phyloP scores from a whole-genome alignment of 2,329 filamentous ascomycete species.

The Penicillium sp. region DNA sequence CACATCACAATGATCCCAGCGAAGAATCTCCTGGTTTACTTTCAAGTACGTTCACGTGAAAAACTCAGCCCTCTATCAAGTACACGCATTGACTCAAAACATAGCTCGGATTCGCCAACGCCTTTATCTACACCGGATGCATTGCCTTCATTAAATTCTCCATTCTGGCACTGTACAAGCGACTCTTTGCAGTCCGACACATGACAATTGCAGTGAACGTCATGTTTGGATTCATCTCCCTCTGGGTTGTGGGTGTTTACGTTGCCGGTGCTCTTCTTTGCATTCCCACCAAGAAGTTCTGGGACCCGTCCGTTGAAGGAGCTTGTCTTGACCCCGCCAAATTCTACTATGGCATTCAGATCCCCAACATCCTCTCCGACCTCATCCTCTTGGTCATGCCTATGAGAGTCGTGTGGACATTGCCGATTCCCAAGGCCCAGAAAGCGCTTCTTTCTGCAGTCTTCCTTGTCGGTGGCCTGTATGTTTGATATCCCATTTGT shows the following conservation, averaged over 20 bases:
- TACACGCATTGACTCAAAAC: neutral
- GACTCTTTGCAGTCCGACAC: slow-evolving; percentile 24
- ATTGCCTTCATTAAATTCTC: slow-evolving; percentile 31
- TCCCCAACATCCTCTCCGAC: slow-evolving; percentile 35
- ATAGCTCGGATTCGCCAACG: slow-evolving; percentile 31
- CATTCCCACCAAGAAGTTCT: slow-evolving; percentile 29
- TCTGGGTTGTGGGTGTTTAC: slow-evolving; percentile 27
- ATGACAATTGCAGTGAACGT: slow-evolving; percentile 25
- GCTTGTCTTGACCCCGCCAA: slow-evolving; percentile 27
- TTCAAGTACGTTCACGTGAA: slow-evolving; percentile 20
- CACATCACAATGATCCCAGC: slow-evolving; percentile 30
- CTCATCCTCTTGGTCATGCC: slow-evolving; percentile 31
- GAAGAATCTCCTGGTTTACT: slow-evolving; percentile 25
- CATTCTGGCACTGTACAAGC: slow-evolving; percentile 31
- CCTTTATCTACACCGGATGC: slow-evolving; percentile 29
- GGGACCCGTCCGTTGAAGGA: slow-evolving; percentile 26
- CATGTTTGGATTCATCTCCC: slow-evolving; percentile 22
- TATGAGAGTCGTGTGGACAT: slow-evolving; percentile 27
- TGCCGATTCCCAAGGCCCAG: slow-evolving; percentile 28
- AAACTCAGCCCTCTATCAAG: neutral
- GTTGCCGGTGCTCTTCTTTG: slow-evolving; percentile 26
- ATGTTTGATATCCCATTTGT: neutral
- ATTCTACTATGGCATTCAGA: slow-evolving; percentile 33
- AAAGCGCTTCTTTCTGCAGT: slow-evolving; percentile 28
- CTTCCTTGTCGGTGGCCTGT: slow-evolving; percentile 34